These are phyloP conservation scores for Aspergillus olivimuriae DNA, from an alignment of 495 filamentous ascomycete genomes.

Conservation along the genomic window DNA sequence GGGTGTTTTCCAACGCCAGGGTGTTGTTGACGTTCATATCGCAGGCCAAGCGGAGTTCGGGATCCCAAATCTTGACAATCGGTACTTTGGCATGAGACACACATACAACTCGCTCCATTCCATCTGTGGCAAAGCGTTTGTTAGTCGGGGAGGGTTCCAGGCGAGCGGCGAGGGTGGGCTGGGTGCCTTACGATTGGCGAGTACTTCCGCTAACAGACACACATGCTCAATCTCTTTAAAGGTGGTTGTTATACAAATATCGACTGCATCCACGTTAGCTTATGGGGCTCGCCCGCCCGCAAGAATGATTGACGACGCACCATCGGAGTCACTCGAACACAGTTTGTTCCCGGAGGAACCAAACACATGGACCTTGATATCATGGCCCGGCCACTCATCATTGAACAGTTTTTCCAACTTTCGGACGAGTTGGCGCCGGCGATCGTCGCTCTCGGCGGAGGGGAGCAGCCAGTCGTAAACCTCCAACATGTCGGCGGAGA, in stretches of 20 bases:
- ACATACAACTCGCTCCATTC: slow-evolving; percentile 93
- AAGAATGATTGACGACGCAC: slow-evolving; percentile 57
- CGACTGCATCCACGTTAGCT: slow-evolving; percentile 53
- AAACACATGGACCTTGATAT: slow-evolving; percentile 89
- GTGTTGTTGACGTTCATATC: slow-evolving; percentile 99
- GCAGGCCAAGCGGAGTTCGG: slow-evolving; percentile 81
- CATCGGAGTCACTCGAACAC: slow-evolving; percentile 94
- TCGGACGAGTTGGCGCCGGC: slow-evolving; percentile 65
- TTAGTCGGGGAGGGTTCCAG: background rate
- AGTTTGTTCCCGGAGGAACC: slow-evolving; percentile 94
- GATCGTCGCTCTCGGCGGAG: slow-evolving; percentile 67
- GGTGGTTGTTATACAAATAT: slow-evolving; percentile 92
- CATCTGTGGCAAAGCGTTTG: slow-evolving; percentile 50
- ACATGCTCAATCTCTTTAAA: slow-evolving; percentile 80
- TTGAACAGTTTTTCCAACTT: slow-evolving; percentile 87
- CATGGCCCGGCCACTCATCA: slow-evolving; percentile 80
- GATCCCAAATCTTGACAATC: slow-evolving; percentile 99
- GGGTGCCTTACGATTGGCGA: slow-evolving; percentile 63
- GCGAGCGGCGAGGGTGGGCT: too few species aligned
- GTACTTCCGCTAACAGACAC: slow-evolving; percentile 76
- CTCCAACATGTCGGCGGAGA: slow-evolving; percentile 74
- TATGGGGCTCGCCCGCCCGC: too few species aligned
- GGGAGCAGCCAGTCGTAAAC: slow-evolving; percentile 83
- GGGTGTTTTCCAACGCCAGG: slow-evolving; percentile 87
- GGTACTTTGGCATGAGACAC: slow-evolving; percentile 92